Evolutionary conservation across 192 early-diverging fungal species (phyloP), one percentile per base, ranked within the genome.

Genomic region (Coemansia sp.): DNA sequence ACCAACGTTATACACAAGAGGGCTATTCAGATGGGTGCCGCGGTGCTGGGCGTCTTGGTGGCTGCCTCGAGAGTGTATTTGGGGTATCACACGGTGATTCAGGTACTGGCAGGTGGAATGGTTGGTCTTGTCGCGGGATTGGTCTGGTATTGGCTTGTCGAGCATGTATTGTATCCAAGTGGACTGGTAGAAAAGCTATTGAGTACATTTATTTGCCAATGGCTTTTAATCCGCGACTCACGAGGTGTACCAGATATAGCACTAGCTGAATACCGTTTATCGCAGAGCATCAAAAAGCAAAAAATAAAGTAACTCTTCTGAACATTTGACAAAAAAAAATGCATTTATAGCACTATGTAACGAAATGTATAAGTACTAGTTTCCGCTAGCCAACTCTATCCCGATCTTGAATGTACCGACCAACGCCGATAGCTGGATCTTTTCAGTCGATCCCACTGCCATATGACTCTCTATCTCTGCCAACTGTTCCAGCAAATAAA

Each of bases 381-480:
- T 67, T 67, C 39, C 40, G 40, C 78, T 74, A 6, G 88, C 87
- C 68, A 92, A 70, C 62, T 94, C 93, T 7, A 88, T 76, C 1
- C 88, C 91, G 29, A 91, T 79, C 74, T 91, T 92, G 71, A 97
- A 98, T 0, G 88, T 85, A 13, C 94, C 95, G n/a, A 98, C 80
- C 40, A 99, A 64, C 10, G 96, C 90, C 3, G 87, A 87, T 19
- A 96, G 82, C 77, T 99, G 98, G 58, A 96, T 84, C 68, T 89
- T 92, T 69, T 98, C 95, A 12, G 85, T 90, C 40, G 92, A 88
- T 0, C 94, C 96, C 13, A 87, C 88, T 1, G 90, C 84, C 75
- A 99, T 86, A 64, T 92, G 89, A 46, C 68, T 69, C 89, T 99
- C 96, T 31, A 98, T 91, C 44, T 95, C 91, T 3, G 94, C 92